Evolutionary conservation across 352 stramenopile species (phyloP).

Genomic region (Pythium scleroteichum): DNA sequence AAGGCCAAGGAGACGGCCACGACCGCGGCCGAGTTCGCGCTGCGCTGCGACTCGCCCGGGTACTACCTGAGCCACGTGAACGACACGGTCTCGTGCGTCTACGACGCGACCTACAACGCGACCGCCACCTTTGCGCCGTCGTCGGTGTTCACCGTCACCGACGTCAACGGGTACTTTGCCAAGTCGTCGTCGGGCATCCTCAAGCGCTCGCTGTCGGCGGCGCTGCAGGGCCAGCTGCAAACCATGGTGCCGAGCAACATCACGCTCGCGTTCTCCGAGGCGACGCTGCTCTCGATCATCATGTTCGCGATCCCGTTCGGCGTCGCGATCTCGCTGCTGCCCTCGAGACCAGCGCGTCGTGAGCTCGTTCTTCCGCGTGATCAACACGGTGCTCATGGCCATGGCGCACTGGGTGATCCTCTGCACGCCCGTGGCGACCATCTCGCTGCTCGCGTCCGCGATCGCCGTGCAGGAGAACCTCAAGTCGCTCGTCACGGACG

Average conservation of each 20-base stretch:
- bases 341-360: constrained; percentile 5
- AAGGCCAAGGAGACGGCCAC: constrained; percentile 4
- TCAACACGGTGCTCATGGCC: constrained; percentile 42
- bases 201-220: constrained; percentile 17
- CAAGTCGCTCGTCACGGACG: constrained; percentile 30
- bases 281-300: constrained; percentile 24
- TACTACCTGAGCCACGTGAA: constrained; percentile 29
- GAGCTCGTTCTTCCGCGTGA: constrained; percentile 17
- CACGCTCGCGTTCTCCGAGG: constrained; percentile 17
- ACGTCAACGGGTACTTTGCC: constrained; percentile 29
- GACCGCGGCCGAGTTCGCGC: constrained; percentile 15
- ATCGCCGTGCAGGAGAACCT: constrained; percentile 35
- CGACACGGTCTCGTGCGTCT: constrained; percentile 19
- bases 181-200: neutral
- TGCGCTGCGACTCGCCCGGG: constrained; percentile 23
- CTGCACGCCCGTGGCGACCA: constrained; percentile 42
- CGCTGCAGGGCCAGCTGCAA: constrained; percentile 18
- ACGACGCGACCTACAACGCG: constrained; percentile 26
- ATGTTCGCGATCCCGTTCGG: constrained; percentile 23
- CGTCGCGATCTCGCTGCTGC: constrained; percentile 14
- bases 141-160: constrained; percentile 25
- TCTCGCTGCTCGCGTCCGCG: constrained; percentile 39
- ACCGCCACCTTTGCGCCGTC: constrained; percentile 13
- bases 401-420: constrained; percentile 44
- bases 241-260: constrained; percentile 21